A percentile compares a stretch with the other conserved stretches of the same genome.
Conservation (phyloP, 306 rosid genomes). For the Quercus berberidifolia region DNA sequence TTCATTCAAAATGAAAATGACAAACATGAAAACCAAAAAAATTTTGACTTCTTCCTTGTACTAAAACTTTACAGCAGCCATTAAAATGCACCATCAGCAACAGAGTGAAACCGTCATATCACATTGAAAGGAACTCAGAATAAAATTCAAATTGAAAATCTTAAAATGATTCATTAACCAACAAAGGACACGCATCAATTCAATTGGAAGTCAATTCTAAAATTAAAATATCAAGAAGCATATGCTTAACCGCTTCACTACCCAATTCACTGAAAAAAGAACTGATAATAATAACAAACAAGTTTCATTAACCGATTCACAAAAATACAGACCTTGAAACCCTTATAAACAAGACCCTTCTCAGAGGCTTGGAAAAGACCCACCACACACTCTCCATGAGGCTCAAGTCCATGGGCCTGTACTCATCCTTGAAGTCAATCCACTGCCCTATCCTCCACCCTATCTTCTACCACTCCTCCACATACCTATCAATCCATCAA, state of each 20-base stretch:
- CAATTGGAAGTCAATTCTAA: background rate
- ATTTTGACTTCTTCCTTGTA: background rate
- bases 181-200: background rate
- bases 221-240: background rate
- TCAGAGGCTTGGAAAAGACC: constrained; percentile 66
- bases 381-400: constrained; percentile 95
- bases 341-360: constrained; percentile 82
- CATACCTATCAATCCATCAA: constrained; percentile 34
- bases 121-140: background rate
- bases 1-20: background rate
- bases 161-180: background rate
- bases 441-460: constrained; percentile 72
- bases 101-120: no score
- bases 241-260: background rate
- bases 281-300: no score
- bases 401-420: constrained; percentile 80
- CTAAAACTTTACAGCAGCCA: background rate
- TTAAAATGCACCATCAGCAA: background rate
- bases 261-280: no score
- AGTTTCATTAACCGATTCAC: no score
- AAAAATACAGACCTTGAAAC: constrained; percentile 62
- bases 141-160: background rate
- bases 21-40: no score
- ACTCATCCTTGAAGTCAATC: constrained; percentile 83
- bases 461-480: constrained; percentile 70